These are phyloP conservation scores for Aschersonia sp. DNA, from an alignment of 2,329 filamentous ascomycete genomes.

Conservation along the genomic window DNA sequence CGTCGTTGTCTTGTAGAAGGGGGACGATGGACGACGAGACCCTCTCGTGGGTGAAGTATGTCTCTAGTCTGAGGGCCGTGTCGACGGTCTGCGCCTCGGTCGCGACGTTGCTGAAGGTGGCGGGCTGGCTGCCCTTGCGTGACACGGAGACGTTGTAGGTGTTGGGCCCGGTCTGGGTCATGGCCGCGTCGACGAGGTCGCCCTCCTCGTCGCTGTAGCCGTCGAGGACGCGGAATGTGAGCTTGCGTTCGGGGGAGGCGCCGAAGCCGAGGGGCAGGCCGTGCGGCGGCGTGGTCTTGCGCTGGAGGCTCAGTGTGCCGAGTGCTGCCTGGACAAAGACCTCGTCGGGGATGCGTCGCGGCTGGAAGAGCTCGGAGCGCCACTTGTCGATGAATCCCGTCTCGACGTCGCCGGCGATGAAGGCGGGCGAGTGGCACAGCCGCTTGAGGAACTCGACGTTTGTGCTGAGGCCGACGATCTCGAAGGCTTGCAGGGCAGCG, in stretches of 20 bases:
- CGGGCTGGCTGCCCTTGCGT: slow-evolving; percentile 24
- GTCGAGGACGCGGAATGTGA: slow-evolving; percentile 44
- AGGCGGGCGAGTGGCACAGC: slow-evolving; percentile 67
- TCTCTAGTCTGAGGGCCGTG: slow-evolving; percentile 17
- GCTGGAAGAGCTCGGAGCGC: slow-evolving; percentile 61
- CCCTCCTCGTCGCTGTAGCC: slow-evolving; percentile 48
- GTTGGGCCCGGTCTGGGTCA: slow-evolving; percentile 32
- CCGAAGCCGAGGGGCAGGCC: slow-evolving; percentile 42
- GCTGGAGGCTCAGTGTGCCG: slow-evolving; percentile 46
- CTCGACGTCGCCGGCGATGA: slow-evolving; percentile 78
- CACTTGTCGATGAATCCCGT: slow-evolving; percentile 95
- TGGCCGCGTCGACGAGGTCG: slow-evolving; percentile 39
- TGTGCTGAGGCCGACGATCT: slow-evolving; percentile 83
- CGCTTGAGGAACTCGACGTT: slow-evolving; percentile 96
- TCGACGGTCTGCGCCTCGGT: slow-evolving; percentile 19
- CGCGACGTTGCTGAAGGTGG: slow-evolving; percentile 30
- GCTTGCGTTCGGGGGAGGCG: slow-evolving; percentile 27
- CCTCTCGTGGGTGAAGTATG: slow-evolving; percentile 68
- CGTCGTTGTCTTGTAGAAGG: slow-evolving; percentile 33
- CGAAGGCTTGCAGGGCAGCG: slow-evolving; percentile 71
- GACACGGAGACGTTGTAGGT: slow-evolving; percentile 31
- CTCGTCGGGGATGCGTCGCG: slow-evolving; percentile 48
- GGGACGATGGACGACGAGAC: slow-evolving; percentile 66
- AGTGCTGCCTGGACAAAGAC: slow-evolving; percentile 79
- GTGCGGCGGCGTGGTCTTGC: slow-evolving; percentile 24